Evolutionary conservation across 1,139 yeast genomes (phyloP).

Genomic region (Geotrichum siamense): DNA sequence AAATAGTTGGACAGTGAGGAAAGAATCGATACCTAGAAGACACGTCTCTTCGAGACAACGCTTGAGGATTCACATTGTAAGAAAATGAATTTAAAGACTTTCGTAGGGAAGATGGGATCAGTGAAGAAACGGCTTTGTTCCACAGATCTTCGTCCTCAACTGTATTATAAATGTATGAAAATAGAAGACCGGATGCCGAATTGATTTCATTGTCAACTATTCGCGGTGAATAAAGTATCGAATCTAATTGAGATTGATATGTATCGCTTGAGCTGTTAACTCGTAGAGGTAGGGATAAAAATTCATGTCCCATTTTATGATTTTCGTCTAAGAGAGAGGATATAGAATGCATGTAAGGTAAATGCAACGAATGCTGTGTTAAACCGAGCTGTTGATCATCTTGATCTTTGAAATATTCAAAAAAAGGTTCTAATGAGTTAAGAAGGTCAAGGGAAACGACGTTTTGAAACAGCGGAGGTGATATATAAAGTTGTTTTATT

Average conservation of each 20-base stretch:
- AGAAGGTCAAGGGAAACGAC: conserved; percentile 9
- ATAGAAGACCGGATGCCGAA: conserved; percentile 21
- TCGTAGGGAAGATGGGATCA: neutral
- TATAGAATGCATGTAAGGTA: conserved; percentile 17
- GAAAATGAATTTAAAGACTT: neutral
- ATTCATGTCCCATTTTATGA: neutral
- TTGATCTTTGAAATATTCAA: conserved; percentile 8
- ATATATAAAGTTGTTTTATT: conserved; percentile 34
- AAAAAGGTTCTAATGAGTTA: conserved; percentile 15
- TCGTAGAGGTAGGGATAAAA: neutral
- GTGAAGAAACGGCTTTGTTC: conserved; percentile 11
- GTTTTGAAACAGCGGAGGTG: conserved; percentile 25
- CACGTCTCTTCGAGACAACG: neutral
- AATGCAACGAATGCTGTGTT: neutral
- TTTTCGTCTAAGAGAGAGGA: conserved; percentile 1
- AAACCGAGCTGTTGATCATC: neutral
- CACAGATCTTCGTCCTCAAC: conserved; percentile 17
- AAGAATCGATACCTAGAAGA: conserved; percentile 11
- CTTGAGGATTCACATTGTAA: conserved; percentile 2
- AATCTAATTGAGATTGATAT: conserved; percentile 13
- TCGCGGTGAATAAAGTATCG: conserved; percentile 12
- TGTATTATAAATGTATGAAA: conserved; percentile 21
- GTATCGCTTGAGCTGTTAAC: neutral
- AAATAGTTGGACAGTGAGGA: conserved; percentile 20
- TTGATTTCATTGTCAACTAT: conserved; percentile 9